Conservation (phyloP, 169 alveolate genomes). For the Babesia ovata region DNA sequence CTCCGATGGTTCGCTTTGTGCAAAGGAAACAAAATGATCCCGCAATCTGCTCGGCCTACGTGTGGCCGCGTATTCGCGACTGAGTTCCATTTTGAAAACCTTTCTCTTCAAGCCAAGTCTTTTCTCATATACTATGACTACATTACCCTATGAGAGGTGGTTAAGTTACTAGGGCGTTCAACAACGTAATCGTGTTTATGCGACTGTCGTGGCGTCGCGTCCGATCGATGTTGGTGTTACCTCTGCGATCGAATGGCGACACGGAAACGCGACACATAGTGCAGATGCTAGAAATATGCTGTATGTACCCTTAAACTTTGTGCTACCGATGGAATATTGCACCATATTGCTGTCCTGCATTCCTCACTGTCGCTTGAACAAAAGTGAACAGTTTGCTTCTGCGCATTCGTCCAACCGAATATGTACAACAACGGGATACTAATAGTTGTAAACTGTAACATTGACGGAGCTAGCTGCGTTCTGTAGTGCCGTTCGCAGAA, state of each 20-base stretch:
- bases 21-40: constrained; percentile 1
- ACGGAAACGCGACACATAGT: not conserved
- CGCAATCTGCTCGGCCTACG: constrained; percentile 34
- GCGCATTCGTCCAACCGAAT: not conserved
- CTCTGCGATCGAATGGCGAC: not conserved
- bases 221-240: not conserved
- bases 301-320: not conserved
- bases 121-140: not conserved
- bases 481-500: not conserved
- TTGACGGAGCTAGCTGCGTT: not conserved
- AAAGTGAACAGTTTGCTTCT: not conserved
- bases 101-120: not conserved
- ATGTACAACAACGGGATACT: not conserved
- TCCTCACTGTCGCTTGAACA: constrained; percentile 9
- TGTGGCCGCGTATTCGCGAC: constrained; percentile 19
- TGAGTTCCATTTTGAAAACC: not conserved
- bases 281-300: not conserved
- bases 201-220: too few species aligned
- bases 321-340: constrained; percentile 11
- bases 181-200: too few species aligned
- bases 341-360: constrained; percentile 11
- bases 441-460: not conserved
- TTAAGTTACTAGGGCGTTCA: too few species aligned
- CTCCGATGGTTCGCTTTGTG: not conserved
- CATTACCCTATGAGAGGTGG: not conserved